Base-by-base conservation (phyloP, 23 red algal genomes). In the Gracilaria gracilis region DNA sequence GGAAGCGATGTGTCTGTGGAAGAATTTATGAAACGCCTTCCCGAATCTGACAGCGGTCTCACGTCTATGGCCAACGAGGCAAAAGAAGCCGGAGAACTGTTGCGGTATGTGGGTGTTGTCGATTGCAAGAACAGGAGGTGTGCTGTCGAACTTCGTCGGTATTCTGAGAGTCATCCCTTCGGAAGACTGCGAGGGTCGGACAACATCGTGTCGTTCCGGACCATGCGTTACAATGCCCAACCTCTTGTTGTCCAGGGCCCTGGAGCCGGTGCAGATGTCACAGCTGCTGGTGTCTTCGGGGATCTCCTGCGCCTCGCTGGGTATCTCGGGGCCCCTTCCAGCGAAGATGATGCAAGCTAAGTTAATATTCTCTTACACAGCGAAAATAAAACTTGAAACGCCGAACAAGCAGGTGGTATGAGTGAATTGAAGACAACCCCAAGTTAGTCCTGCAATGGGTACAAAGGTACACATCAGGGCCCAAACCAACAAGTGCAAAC, bases 201-300 rank as follows among this genome's bases (percentile, higher is more conserved):
- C 75, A 98, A 98, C 79, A 98, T 98, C 46, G 93, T 98, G 28
- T 91, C 88, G 4, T 96, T 98, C 92, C 93, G 93, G 25, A 98
- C 97, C 4, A 74, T 59, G 42, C 93, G 97, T 21, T 98, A 98
- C 61, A 90, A 98, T 79, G 94, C 82, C 55, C 97, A 98, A 61
- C 97, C 97, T 40, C 83, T 98, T 65, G 93, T 96, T 47, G 82
- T 98, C 12, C 97, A 93, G 24, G 97, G 97, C 33, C 97, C 97
- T 12, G 97, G 97, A 37, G 97, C 97, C 33, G 97, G 97, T 7
- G 97, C 97, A 39, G 93, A 66, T 24, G 97, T 98, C 39, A 98
- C 97, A 15, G 97, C 97, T 29, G 97, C 93, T 4, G 97, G 97
- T 37, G 97, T 98, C 37, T 98, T 98, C 79, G 93, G 84, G 38